Base-by-base conservation (phyloP, 768 basidiomycete species). In the Plicaturopsis crispa region DNA sequence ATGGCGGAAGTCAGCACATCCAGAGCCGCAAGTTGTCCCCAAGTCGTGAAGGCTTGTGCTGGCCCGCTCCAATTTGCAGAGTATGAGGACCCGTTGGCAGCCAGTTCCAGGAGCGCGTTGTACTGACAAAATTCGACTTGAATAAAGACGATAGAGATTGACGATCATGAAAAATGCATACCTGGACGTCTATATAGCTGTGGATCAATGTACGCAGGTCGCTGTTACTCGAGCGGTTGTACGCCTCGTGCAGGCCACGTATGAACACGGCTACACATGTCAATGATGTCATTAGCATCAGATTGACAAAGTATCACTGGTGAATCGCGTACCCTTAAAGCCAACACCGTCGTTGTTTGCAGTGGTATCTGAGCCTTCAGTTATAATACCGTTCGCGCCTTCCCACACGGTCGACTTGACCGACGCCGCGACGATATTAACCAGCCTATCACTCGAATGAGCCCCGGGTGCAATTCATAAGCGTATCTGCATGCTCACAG, bases 151-250 rank as follows among this genome's bases (percentile, higher is more conserved):
- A 10, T 3, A 18, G 13, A 36, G 17, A 13, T 23, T 23, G 11
- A 8, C 16, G 38, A 11, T 6, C 24, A 33, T 3, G 24, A 28
- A 36, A 33, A 14, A 41, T 34, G 22, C 58, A 18, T 37, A 67
- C 71, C 65, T 75, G 73, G 17, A 74, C 73, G 31, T 73, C 63
- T 33, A 67, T 54, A 41, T 74, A 75, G 42, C 71, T 70, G 39
- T 61, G 66, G 34, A 75, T 54, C 33, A 74, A 50, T 24, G 56
- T 64, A 23, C 52, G 53, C 18, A 75, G 56, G 19, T 56, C 51
- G 44, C 73, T 63, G 6, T 50, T 47, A 28, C 57, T 46, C 39
- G 58, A 69, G 35, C 70, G 53, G 4, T 44, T 46, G 53, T 60
- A 74, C 1, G 61, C 70, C 49, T 76, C 72, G 36, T 57, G 54